These are phyloP conservation scores for Fusarium ambrosium DNA, from an alignment of 2,329 filamentous ascomycete species.

Conservation along the genomic window DNA sequence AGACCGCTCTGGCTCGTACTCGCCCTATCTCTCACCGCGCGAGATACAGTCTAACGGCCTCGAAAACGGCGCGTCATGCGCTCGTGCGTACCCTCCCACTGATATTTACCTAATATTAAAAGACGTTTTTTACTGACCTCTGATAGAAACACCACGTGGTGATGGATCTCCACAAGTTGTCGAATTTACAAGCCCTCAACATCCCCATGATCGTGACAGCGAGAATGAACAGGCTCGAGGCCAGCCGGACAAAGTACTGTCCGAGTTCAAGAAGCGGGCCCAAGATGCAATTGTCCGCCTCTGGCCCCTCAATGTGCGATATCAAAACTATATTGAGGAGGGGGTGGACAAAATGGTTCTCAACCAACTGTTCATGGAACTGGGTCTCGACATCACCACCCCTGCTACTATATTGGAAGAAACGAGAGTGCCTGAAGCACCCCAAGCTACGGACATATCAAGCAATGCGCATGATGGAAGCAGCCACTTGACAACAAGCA, in stretches of 20 bases:
- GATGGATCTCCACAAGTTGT: not conserved
- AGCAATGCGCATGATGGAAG: not conserved
- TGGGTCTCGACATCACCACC: conserved; percentile 67
- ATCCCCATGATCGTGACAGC: not conserved
- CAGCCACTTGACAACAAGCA: not conserved
- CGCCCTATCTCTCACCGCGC: conserved; percentile 64
- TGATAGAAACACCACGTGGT: conserved; percentile 21
- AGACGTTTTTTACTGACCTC: conserved; percentile 20
- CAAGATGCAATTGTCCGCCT: conserved; percentile 77
- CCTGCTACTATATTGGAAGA: not conserved
- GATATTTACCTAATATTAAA: not conserved
- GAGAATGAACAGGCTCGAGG: not conserved
- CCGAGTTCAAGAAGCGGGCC: conserved; percentile 69
- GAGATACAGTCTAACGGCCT: conserved; percentile 54
- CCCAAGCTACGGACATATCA: not conserved
- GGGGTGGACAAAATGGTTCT: conserved; percentile 76
- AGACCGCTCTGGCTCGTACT: conserved; percentile 67
- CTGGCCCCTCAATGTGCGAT: conserved; percentile 77
- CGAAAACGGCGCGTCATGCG: conserved; percentile 22
- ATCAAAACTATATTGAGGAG: conserved; percentile 79
- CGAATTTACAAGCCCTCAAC: not conserved
- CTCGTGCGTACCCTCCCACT: conserved; percentile 14
- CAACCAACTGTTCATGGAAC: conserved; percentile 74
- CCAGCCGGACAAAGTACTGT: conserved; percentile 23
- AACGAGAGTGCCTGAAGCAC: not conserved